phyloP scores from a whole-genome alignment of 2,329 filamentous ascomycete species.

The Penicillium hordei region DNA sequence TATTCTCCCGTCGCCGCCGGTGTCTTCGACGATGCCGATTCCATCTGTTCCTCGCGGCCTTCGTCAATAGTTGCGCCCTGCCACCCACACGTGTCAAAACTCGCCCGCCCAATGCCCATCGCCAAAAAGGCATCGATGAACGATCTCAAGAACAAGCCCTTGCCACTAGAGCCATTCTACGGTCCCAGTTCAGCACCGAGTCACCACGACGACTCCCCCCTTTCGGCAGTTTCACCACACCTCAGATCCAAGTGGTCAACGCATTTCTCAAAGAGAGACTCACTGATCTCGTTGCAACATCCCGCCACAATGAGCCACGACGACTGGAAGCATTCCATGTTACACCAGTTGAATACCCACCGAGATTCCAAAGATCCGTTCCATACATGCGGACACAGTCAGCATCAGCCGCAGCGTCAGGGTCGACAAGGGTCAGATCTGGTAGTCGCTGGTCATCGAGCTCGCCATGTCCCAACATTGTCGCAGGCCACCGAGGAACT shows the following conservation, averaged over 20 bases:
- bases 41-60: constrained; percentile 2
- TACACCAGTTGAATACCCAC: background rate
- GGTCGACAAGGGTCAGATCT: constrained; percentile 6
- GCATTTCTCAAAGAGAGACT: background rate
- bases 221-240: background rate
- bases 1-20: constrained; percentile 26
- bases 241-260: background rate
- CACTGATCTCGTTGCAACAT: background rate
- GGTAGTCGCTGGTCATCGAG: constrained; percentile 5
- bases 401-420: constrained; percentile 3
- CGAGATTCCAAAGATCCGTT: background rate
- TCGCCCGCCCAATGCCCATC: constrained; percentile 4
- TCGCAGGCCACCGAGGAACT: constrained; percentile 40
- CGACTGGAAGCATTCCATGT: background rate
- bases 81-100: background rate
- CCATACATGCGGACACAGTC: background rate
- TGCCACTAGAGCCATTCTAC: constrained; percentile 40
- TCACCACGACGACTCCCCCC: constrained; percentile 15
- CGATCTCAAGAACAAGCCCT: constrained; percentile 41
- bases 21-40: constrained; percentile 37
- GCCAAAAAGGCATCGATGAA: constrained; percentile 24
- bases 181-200: constrained; percentile 31
- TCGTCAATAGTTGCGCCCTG: background rate
- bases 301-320: background rate
- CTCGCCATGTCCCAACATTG: constrained; percentile 24